Evolutionary conservation across 2,329 filamentous ascomycete genomes (phyloP).

Genomic region (Paraphoma sp.): DNA sequence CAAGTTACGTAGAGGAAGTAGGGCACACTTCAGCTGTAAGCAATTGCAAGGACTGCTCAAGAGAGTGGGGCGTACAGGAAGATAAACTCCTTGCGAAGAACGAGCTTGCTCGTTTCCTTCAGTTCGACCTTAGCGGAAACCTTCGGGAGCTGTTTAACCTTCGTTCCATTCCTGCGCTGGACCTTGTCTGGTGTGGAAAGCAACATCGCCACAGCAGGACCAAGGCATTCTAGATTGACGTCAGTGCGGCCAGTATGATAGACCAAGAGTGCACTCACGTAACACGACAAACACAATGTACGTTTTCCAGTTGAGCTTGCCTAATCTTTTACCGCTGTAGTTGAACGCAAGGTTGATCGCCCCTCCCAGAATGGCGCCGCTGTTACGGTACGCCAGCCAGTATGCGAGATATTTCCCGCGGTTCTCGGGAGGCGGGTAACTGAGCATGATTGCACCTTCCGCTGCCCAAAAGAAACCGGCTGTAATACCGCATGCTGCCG

Average conservation of each 20-base stretch:
- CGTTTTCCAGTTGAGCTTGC: slow-evolving; percentile 32
- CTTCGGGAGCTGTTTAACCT: slow-evolving; percentile 8
- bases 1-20: slow-evolving; percentile 31
- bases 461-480: slow-evolving; percentile 34
- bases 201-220: slow-evolving; percentile 20
- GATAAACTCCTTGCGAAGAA: slow-evolving; percentile 8
- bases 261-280: slow-evolving; percentile 16
- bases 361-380: slow-evolving; percentile 22
- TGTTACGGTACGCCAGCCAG: slow-evolving; percentile 23
- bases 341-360: slow-evolving; percentile 25
- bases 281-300: slow-evolving; percentile 35
- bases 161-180: slow-evolving; percentile 17
- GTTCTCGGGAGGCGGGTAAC: slow-evolving; percentile 20
- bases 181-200: slow-evolving; percentile 19
- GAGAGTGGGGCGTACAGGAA: neutral
- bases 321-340: slow-evolving; percentile 22
- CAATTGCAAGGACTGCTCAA: neutral
- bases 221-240: slow-evolving; percentile 11
- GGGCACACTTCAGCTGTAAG: slow-evolving; percentile 9
- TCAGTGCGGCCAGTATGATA: neutral
- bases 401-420: slow-evolving; percentile 21
- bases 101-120: slow-evolving; percentile 12
- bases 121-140: slow-evolving; percentile 15
- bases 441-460: slow-evolving; percentile 36
- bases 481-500: slow-evolving; percentile 26